Conservation (phyloP, 2,329 filamentous ascomycete genomes). For the Fusarium camptoceras region DNA sequence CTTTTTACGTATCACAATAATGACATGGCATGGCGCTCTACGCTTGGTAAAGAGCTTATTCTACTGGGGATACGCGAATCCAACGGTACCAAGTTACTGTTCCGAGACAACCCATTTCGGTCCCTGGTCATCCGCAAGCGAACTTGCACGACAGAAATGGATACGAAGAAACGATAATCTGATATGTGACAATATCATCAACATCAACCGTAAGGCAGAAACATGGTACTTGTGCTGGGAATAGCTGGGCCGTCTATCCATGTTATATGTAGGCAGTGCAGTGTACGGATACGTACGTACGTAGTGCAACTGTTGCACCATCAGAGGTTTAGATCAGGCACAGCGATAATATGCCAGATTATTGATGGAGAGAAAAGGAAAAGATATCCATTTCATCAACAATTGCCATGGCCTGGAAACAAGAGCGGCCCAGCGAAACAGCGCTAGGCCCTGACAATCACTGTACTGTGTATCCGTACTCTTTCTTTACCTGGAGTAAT, state of each 20-base stretch:
- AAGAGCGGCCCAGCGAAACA: background rate
- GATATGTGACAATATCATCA: conserved; percentile 7
- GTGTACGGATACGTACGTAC: too few species aligned
- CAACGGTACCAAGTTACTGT: conserved; percentile 16
- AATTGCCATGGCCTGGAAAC: conserved; percentile 10
- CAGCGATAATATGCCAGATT: background rate
- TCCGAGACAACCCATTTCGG: conserved; percentile 27
- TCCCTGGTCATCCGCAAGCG: conserved; percentile 4
- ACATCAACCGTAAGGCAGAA: conserved; percentile 2
- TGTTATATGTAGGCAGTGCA: background rate
- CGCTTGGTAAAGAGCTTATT: conserved; percentile 1
- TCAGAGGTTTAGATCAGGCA: conserved; percentile 18
- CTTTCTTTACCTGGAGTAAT: conserved; percentile 13
- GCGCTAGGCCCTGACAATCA: conserved; percentile 17
- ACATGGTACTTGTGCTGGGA: background rate
- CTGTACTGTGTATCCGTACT: background rate
- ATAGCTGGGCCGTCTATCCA: conserved; percentile 12
- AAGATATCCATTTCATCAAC: background rate
- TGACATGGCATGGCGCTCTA: background rate
- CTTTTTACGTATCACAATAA: conserved; percentile 15
- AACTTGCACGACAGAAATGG: conserved; percentile 24
- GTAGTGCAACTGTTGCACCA: conserved; percentile 36
- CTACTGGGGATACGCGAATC: conserved; percentile 26
- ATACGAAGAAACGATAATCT: conserved; percentile 7
- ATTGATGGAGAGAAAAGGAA: background rate